Conservation (phyloP, 2,329 filamentous ascomycete species). For the Fusarium irregulare region DNA sequence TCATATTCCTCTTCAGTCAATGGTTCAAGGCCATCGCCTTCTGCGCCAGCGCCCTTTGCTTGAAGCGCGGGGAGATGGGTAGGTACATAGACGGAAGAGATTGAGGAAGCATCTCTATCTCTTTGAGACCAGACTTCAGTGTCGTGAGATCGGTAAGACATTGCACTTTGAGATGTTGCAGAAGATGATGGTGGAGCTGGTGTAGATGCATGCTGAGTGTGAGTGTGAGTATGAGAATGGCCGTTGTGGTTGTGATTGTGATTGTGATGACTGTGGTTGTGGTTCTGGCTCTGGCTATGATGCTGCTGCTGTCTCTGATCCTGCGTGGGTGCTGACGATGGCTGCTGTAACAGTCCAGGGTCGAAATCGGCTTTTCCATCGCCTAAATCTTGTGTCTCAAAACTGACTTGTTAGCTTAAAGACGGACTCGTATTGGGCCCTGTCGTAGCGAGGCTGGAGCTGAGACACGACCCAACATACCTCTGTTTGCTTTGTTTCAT, state of each 20-base stretch:
- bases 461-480: neutral
- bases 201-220: neutral
- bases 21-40: slow-evolving; percentile 36
- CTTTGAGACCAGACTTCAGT: slow-evolving; percentile 27
- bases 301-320: neutral
- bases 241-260: neutral
- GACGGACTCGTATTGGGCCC: neutral
- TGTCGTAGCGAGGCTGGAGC: neutral
- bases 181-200: slow-evolving; percentile 21
- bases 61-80: slow-evolving; percentile 36
- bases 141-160: slow-evolving; percentile 30
- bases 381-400: slow-evolving; percentile 26
- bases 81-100: slow-evolving; percentile 29
- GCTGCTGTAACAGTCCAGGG: slow-evolving; percentile 6
- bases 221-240: neutral
- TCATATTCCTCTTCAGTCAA: slow-evolving; percentile 41
- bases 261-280: neutral
- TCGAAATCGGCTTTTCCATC: slow-evolving; percentile 26
- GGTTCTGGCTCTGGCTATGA: neutral
- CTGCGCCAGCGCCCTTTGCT: slow-evolving; percentile 29
- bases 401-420: slow-evolving; percentile 1
- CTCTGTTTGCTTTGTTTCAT: slow-evolving; percentile 18
- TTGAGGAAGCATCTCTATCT: slow-evolving; percentile 31
- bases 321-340: neutral
- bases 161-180: slow-evolving; percentile 23